phyloP scores from a whole-genome alignment of 371 early-diverging fungal genomes.

The Coemansia sp. region DNA sequence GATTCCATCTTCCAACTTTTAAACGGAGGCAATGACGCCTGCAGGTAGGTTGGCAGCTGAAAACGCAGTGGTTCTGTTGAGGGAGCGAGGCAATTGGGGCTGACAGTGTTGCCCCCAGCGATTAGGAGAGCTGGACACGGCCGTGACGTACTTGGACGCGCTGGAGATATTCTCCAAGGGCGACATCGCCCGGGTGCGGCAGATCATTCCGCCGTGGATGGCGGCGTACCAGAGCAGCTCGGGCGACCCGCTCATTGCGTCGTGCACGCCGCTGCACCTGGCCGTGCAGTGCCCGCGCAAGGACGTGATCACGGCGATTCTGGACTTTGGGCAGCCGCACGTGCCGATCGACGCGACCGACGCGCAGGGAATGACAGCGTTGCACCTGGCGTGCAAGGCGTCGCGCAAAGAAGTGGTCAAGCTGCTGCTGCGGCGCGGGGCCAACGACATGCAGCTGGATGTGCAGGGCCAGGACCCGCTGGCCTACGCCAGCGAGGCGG shows the following conservation, averaged over 20 bases:
- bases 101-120: neutral
- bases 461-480: constrained; percentile 35
- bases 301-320: constrained; percentile 45
- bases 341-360: constrained; percentile 52
- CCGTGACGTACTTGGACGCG: constrained; percentile 39
- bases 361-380: constrained; percentile 59
- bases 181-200: constrained; percentile 26
- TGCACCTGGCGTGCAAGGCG: constrained; percentile 62
- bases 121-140: neutral
- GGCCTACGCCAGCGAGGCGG: constrained; percentile 41
- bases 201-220: constrained; percentile 40
- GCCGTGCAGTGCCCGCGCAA: constrained; percentile 58
- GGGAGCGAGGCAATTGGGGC: neutral
- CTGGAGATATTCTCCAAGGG: constrained; percentile 44
- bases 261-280: constrained; percentile 56
- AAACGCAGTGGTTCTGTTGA: too few species aligned
- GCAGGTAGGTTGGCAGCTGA: too few species aligned
- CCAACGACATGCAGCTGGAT: constrained; percentile 45
- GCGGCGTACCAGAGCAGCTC: constrained; percentile 17
- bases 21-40: too few species aligned
- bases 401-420: constrained; percentile 58
- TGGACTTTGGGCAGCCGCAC: constrained; percentile 25
- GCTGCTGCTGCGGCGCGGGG: constrained; percentile 43
- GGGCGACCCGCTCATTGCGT: constrained; percentile 26
- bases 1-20: too few species aligned